These are phyloP conservation scores for Dictyostelium brefeldianum DNA, from an alignment of 78 protist genomes.

Conservation along the genomic window DNA sequence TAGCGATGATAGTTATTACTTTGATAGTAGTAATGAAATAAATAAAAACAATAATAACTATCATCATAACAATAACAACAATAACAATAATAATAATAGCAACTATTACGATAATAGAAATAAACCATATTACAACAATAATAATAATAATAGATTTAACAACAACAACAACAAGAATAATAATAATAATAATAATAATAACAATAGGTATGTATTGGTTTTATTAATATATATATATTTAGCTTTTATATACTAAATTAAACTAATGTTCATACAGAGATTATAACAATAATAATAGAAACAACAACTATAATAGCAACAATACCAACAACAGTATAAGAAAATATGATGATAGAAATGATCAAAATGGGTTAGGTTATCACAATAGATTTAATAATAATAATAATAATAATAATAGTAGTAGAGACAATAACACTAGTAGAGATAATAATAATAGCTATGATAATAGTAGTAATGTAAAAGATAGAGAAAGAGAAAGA, in stretches of 20 bases:
- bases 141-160: too few relatives aligned
- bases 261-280: too few relatives aligned
- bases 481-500: not conserved
- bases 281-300: too few relatives aligned
- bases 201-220: slow-evolving; percentile 9
- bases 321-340: not conserved
- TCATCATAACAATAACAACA: not conserved
- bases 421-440: not conserved
- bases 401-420: not conserved
- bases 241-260: too few relatives aligned
- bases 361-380: not conserved
- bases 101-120: not conserved
- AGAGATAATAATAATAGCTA: not conserved
- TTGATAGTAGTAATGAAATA: not conserved
- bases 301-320: not conserved
- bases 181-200: not conserved
- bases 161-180: slow-evolving; percentile 12
- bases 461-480: not conserved
- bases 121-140: not conserved
- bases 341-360: not conserved
- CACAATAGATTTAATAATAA: not conserved
- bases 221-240: too few relatives aligned
- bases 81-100: not conserved
- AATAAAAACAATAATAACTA: not conserved
- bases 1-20: not conserved